These are phyloP conservation scores for Lactifluus pinguis DNA, from an alignment of 768 basidiomycete genomes.

Conservation along the genomic window DNA sequence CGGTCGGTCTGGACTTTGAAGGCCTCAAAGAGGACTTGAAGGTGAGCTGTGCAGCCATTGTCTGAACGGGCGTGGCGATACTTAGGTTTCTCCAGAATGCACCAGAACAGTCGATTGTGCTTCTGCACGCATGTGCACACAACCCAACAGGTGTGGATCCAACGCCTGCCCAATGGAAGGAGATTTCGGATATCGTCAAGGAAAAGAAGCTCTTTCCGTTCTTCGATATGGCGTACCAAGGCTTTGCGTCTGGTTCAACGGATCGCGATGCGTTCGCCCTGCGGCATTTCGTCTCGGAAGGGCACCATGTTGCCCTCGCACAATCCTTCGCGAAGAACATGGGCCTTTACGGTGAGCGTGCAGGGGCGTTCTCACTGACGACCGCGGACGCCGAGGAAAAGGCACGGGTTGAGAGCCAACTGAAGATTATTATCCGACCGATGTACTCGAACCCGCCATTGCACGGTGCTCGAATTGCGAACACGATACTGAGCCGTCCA, in stretches of 20 bases:
- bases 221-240: conserved; percentile 99
- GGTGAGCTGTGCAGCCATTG: conserved; percentile 36
- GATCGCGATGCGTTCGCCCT: conserved; percentile 89
- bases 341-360: conserved; percentile 97
- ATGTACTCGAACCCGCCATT: conserved; percentile 98
- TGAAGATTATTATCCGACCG: conserved; percentile 91
- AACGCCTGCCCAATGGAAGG: conserved; percentile 84
- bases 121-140: conserved; percentile 96
- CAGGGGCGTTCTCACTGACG: conserved; percentile 89
- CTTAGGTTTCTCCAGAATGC: conserved; percentile 4
- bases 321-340: conserved; percentile 99
- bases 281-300: conserved; percentile 84
- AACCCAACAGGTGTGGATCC: conserved; percentile 99
- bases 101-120: conserved; percentile 73
- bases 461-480: conserved; percentile 82
- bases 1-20: conserved; percentile 85
- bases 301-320: conserved; percentile 82
- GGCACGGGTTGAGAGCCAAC: conserved; percentile 83
- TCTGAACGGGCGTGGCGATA: neutral
- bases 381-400: conserved; percentile 63
- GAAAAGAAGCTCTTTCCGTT: conserved; percentile 92
- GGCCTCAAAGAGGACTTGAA: conserved; percentile 82
- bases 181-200: conserved; percentile 79
- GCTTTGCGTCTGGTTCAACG: conserved; percentile 93
- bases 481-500: conserved; percentile 66